Evolutionary conservation across 352 stramenopile species (phyloP).

Genomic region (Phytophthora crassamura): DNA sequence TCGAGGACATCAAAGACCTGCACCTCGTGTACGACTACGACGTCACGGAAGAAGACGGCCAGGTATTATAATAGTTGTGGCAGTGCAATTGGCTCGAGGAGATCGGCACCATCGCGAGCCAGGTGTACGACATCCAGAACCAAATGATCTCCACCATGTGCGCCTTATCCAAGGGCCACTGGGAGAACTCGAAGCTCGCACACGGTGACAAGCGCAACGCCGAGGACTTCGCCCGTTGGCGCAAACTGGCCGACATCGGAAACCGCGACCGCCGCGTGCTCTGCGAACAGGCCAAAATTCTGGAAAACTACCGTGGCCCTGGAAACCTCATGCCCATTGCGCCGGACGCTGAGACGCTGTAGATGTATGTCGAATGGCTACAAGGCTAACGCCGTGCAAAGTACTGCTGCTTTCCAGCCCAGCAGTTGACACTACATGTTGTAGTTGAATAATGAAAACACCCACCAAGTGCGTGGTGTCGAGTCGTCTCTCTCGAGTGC

Average conservation of each 20-base stretch:
- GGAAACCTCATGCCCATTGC: constrained; percentile 40
- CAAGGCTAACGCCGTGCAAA: background rate
- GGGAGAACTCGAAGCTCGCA: constrained; percentile 50
- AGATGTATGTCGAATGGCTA: constrained; percentile 1
- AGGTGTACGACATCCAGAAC: constrained; percentile 60
- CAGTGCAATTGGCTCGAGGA: constrained; percentile 72
- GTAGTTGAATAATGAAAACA: too few relatives aligned
- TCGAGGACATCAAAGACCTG: constrained; percentile 61
- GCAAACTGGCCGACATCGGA: constrained; percentile 53
- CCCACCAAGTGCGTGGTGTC: too few relatives aligned
- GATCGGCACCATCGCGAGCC: constrained; percentile 57
- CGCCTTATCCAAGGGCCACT: constrained; percentile 64
- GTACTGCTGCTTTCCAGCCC: constrained; percentile 6
- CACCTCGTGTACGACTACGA: constrained; percentile 68
- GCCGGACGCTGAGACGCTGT: constrained; percentile 38
- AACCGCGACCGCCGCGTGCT: constrained; percentile 57
- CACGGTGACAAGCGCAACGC: constrained; percentile 70
- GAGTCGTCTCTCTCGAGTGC: too few relatives aligned
- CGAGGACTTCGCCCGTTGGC: constrained; percentile 57
- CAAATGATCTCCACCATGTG: constrained; percentile 62
- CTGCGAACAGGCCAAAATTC: constrained; percentile 44
- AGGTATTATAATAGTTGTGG: constrained; percentile 62
- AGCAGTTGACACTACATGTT: constrained; percentile 1
- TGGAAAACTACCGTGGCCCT: constrained; percentile 34
- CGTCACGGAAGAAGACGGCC: constrained; percentile 43